Evolutionary conservation across 192 early-diverging fungal species (phyloP).

Genomic region (Gonapodya prolifera): DNA sequence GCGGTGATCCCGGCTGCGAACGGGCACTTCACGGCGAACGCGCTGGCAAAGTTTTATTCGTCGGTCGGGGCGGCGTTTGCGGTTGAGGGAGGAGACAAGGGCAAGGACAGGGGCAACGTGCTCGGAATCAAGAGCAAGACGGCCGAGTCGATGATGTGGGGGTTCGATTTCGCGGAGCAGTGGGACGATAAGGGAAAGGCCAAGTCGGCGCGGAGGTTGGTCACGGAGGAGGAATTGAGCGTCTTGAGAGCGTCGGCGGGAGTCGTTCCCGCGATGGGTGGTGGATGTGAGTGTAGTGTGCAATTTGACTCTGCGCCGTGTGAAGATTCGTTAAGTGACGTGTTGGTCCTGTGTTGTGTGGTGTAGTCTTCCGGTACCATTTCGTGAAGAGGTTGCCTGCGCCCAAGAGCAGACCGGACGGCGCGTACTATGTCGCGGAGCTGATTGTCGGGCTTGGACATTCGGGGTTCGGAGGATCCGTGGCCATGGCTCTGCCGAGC

Average conservation of each 20-base stretch:
- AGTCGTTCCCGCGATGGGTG: not conserved
- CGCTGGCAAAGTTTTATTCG: conserved; percentile 9
- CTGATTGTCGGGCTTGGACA: not conserved
- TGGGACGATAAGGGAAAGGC: not conserved
- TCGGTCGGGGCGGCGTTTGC: not conserved
- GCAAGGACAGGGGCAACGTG: not conserved
- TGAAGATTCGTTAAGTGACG: not conserved
- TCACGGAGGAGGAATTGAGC: conserved; percentile 10
- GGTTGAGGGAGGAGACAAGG: not conserved
- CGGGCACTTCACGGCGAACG: conserved; percentile 18
- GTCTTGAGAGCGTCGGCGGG: not conserved
- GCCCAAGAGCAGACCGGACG: not conserved
- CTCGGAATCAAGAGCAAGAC: not conserved
- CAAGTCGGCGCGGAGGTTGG: conserved; percentile 7
- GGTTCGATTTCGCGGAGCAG: not conserved
- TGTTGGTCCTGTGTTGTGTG: not conserved
- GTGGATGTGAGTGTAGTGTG: not conserved
- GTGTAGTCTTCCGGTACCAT: not conserved
- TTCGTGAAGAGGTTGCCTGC: not conserved
- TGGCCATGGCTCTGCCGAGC: not conserved
- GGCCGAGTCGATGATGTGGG: not conserved
- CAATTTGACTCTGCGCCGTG: not conserved
- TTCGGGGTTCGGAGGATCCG: not conserved
- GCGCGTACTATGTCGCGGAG: not conserved
- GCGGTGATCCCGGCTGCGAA: conserved; percentile 21